Percentiles rank a stretch among this genome's conserved stretches.
Conservation (phyloP, 2,329 filamentous ascomycete species). For the Chaetomiaceae sp. region DNA sequence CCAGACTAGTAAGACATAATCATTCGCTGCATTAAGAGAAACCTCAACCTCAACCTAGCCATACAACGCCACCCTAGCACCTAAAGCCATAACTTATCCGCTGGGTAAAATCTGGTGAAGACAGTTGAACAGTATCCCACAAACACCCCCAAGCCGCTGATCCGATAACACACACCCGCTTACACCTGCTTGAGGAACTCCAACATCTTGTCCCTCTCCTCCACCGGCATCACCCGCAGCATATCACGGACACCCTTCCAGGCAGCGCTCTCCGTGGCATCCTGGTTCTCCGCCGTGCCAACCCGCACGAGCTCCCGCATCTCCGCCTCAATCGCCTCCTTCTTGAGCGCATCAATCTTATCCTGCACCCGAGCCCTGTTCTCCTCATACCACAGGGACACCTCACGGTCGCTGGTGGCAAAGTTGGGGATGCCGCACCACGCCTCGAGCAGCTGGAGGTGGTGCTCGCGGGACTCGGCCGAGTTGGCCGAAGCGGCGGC, state of each 20-base stretch:
- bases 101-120: too few species aligned
- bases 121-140: neutral
- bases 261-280: slow-evolving; percentile 54
- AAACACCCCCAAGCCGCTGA: neutral
- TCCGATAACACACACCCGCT: neutral
- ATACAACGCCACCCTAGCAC: neutral
- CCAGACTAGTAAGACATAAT: neutral
- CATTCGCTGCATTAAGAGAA: neutral
- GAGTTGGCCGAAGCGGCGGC: slow-evolving; percentile 35
- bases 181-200: slow-evolving; percentile 42
- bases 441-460: slow-evolving; percentile 72
- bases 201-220: slow-evolving; percentile 81
- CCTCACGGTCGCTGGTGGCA: slow-evolving; percentile 71
- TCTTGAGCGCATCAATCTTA: slow-evolving; percentile 81
- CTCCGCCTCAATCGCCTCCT: slow-evolving; percentile 55
- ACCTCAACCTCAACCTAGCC: too few species aligned
- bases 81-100: neutral
- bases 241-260: slow-evolving; percentile 85
- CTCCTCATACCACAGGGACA: slow-evolving; percentile 94
- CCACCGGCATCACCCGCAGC: slow-evolving; percentile 78
- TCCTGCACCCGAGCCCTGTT: slow-evolving; percentile 77
- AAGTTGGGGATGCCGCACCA: slow-evolving; percentile 80
- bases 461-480: slow-evolving; percentile 55
- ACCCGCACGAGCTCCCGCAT: slow-evolving; percentile 68
- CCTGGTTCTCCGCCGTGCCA: slow-evolving; percentile 66